Evolutionary conservation across 495 filamentous ascomycete genomes (phyloP).

Genomic region (Neurospora sp.): DNA sequence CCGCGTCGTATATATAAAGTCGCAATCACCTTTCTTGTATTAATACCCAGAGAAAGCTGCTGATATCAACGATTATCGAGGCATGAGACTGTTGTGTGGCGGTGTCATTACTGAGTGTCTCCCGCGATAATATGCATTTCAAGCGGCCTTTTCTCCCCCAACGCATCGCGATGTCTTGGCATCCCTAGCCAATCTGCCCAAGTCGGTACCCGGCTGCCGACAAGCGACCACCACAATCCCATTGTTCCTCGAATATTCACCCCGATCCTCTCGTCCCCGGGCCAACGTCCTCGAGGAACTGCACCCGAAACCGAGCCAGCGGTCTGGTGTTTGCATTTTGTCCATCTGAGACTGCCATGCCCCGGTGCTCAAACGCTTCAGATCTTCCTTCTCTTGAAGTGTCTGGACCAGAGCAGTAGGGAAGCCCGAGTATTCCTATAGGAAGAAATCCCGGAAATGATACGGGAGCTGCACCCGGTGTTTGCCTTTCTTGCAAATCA

Average conservation of each 20-base stretch:
- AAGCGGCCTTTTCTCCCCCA: background rate
- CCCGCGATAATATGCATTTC: background rate
- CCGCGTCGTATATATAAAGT: background rate
- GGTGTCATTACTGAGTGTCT: background rate
- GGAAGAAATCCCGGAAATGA: background rate
- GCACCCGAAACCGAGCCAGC: background rate
- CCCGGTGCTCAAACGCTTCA: background rate
- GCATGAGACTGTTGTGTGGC: background rate
- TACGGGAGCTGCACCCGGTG: background rate
- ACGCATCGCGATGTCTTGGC: background rate
- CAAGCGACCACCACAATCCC: background rate
- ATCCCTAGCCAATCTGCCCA: background rate
- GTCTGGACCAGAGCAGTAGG: background rate
- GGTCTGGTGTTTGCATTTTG: background rate
- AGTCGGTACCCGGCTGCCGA: background rate
- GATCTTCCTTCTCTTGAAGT: background rate
- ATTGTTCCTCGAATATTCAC: constrained; percentile 57
- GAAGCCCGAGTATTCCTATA: background rate
- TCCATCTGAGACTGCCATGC: background rate
- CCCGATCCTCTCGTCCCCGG: constrained; percentile 70
- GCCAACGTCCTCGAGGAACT: constrained; percentile 63
- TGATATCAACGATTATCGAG: too few relatives aligned
- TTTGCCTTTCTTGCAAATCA: background rate
- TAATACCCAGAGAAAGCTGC: too few relatives aligned
- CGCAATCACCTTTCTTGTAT: too few relatives aligned